A percentile compares a stretch with the other conserved stretches of the same genome.
Conservation (phyloP, 805 yeast genomes). For the Lipomyces sp. region DNA sequence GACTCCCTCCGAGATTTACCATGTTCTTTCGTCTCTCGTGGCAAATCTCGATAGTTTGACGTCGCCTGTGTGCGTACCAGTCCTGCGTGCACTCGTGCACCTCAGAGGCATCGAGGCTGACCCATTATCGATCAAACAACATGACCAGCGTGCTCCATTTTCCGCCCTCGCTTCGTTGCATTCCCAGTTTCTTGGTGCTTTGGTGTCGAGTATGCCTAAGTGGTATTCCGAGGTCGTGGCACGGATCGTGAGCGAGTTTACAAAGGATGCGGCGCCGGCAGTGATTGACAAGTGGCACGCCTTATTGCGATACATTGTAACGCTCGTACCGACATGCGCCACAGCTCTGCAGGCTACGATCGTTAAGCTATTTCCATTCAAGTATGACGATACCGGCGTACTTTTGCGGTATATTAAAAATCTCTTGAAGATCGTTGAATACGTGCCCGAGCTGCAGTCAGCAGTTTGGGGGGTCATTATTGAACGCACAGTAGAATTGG, state of each 20-base stretch:
- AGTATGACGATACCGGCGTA: conserved; percentile 54
- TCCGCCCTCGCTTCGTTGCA: conserved; percentile 43
- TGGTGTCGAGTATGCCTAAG: conserved; percentile 82
- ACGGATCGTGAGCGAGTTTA: conserved; percentile 63
- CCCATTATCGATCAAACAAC: conserved; percentile 40
- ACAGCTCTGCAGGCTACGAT: conserved; percentile 58
- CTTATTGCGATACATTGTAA: conserved; percentile 59
- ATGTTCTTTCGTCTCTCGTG: conserved; percentile 57
- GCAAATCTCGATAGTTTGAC: conserved; percentile 68
- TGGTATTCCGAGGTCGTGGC: conserved; percentile 84
- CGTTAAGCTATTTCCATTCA: conserved; percentile 71
- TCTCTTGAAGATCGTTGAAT: conserved; percentile 54
- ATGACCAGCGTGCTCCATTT: conserved; percentile 4
- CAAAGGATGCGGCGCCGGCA: conserved; percentile 21
- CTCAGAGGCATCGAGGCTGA: conserved; percentile 59
- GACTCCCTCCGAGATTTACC: conserved; percentile 49
- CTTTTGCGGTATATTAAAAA: conserved; percentile 65
- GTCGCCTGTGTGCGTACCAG: conserved; percentile 46
- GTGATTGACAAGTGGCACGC: conserved; percentile 54
- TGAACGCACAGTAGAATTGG: conserved; percentile 79
- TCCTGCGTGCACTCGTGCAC: conserved; percentile 61
- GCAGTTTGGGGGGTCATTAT: conserved; percentile 76
- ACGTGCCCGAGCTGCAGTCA: conserved; percentile 72
- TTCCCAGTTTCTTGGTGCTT: conserved; percentile 67
- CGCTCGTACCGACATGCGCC: conserved; percentile 77